Evolutionary conservation across 306 rosid species (phyloP), one percentile per base, ranked within the genome.

Genomic region (Lathyrus aphaca): DNA sequence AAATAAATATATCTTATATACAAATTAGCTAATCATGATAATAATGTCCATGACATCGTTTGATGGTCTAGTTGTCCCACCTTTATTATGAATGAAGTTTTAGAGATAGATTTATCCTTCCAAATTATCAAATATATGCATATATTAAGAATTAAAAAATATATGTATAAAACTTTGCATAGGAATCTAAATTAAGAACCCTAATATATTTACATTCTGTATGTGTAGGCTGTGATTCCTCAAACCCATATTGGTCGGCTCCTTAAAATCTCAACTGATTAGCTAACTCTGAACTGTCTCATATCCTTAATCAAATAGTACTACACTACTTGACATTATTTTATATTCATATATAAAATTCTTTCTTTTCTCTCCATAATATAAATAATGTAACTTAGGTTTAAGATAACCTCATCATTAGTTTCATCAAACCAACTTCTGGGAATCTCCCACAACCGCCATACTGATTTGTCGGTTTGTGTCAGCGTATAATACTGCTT

Each of bases 391-490:
- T 51, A 60, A 57, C 81, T 84, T 76, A 50, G 82, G 81, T 64
- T 71, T 69, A 71, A 38, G 84, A 83, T 77, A 76, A 80, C 70
- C 79, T 50, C 68, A 38, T 71, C 10, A 66, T 72, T 32, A 53
- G 85, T 37, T 76, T 89, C 83, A 86, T 82, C 79, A 73, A 72
- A 65, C 69, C 37, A 74, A 74, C 76, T 48, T 74, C 62, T 69
- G 13, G 45, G 73, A 81, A 72, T 82, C 86, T 53, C 66, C 71
- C 38, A 30, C 80, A 82, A 87, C 84, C 79, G 82, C 73, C 82
- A 63, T 63, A 84, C 25, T 75, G 71, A 86, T 82, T 81, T 87
- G 97, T 84, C 92, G 85, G 90, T 81, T 65, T 69, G 71, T 54
- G 82, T 49, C 65, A 76, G 61, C 40, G 3, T 56, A 16, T 56